phyloP scores from a whole-genome alignment of 257 asterid genomes.

The Thymus quinquecostatus region DNA sequence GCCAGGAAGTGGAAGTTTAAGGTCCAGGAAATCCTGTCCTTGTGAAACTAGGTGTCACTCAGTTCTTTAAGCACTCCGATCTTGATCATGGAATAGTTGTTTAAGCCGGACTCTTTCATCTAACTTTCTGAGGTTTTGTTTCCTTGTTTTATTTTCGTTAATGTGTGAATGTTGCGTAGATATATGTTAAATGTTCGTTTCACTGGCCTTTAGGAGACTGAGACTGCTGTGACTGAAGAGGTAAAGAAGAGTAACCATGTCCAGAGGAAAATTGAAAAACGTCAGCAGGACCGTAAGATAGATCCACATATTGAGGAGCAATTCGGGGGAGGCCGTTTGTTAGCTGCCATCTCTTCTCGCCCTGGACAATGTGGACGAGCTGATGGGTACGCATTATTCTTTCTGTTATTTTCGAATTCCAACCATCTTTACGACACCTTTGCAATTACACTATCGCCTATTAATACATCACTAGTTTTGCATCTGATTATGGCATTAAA shows the following conservation, averaged over 20 bases:
- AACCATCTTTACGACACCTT: too few species aligned
- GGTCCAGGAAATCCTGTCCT: background rate
- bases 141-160: too few species aligned
- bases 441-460: too few species aligned
- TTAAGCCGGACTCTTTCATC: background rate
- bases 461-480: background rate
- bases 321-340: constrained; percentile 58
- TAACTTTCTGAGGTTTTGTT: background rate
- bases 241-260: constrained; percentile 60
- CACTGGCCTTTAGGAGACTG: constrained; percentile 44
- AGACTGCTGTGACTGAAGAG: constrained; percentile 52
- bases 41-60: background rate
- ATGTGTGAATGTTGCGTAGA: background rate
- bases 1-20: too few species aligned
- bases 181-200: background rate
- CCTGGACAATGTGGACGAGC: constrained; percentile 68
- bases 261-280: constrained; percentile 49
- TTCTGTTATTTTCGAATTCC: too few species aligned
- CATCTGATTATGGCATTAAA: constrained; percentile 7
- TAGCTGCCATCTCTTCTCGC: constrained; percentile 44
- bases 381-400: constrained; percentile 45
- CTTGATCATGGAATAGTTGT: background rate
- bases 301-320: constrained; percentile 65
- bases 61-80: background rate
- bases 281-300: constrained; percentile 51